phyloP scores from a whole-genome alignment of 2,329 filamentous ascomycete species.

The Blastomyces parvus region DNA sequence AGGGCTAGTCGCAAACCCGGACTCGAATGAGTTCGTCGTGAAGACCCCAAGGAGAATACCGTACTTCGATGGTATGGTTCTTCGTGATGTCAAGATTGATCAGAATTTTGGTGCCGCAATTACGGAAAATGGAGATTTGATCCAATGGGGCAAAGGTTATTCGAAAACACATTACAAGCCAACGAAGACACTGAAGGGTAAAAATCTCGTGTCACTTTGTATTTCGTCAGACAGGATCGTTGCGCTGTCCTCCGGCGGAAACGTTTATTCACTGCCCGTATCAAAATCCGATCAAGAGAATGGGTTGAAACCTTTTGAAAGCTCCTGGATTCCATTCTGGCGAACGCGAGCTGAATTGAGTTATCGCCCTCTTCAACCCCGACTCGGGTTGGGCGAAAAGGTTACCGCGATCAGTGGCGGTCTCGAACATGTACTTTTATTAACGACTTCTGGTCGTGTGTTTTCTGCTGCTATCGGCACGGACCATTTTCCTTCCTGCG shows the following conservation, averaged over 20 bases:
- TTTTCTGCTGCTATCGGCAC: conserved; percentile 80
- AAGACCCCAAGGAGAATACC: conserved; percentile 69
- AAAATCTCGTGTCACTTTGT: conserved; percentile 65
- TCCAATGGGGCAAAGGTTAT: conserved; percentile 84
- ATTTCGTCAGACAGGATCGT: conserved; percentile 78
- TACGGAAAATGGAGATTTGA: conserved; percentile 73
- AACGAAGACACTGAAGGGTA: conserved; percentile 64
- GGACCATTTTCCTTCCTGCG: conserved; percentile 66
- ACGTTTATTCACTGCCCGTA: conserved; percentile 75
- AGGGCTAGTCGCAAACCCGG: conserved; percentile 75
- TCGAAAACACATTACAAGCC: conserved; percentile 56
- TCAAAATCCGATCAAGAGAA: conserved; percentile 60
- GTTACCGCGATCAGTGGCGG: conserved; percentile 67
- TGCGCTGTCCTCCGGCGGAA: conserved; percentile 62
- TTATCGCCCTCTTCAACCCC: conserved; percentile 64
- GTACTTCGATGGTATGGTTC: conserved; percentile 73
- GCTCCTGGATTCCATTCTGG: conserved; percentile 69
- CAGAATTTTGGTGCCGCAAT: conserved; percentile 76
- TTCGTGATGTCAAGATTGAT: conserved; percentile 81
- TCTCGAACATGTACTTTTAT: conserved; percentile 73
- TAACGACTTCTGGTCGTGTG: conserved; percentile 75
- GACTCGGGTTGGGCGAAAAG: conserved; percentile 59
- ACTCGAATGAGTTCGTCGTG: conserved; percentile 64
- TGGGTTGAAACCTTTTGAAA: conserved; percentile 55
- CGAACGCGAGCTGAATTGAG: conserved; percentile 48